A percentile compares a stretch with the other conserved stretches of the same genome.
Evolutionary conservation across 2,329 filamentous ascomycete genomes (phyloP).

Genomic region (Colletotrichum melonis): DNA sequence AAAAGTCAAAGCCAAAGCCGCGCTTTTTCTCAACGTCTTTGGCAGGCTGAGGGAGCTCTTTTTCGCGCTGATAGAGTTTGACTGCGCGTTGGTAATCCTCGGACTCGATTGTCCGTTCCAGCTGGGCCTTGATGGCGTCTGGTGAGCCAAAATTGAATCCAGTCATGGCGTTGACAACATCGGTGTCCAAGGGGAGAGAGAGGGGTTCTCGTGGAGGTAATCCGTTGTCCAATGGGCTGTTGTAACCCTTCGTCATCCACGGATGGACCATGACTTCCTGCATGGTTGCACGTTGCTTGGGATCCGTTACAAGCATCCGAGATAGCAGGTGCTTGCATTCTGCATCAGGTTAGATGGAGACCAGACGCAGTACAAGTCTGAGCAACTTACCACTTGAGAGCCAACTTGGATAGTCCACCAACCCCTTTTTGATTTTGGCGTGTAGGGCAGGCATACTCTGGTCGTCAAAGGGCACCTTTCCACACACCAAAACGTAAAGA

Average conservation of each 20-base stretch:
- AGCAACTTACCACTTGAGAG: conserved; percentile 80
- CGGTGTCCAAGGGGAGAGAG: conserved; percentile 83
- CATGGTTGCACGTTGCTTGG: conserved; percentile 85
- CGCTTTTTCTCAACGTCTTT: conserved; percentile 84
- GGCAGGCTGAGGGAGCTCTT: conserved; percentile 65
- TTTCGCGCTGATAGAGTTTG: conserved; percentile 76
- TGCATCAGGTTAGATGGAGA: conserved; percentile 56
- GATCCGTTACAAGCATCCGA: conserved; percentile 95
- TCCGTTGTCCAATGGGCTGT: conserved; percentile 87
- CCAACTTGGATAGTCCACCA: conserved; percentile 96
- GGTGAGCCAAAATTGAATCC: conserved; percentile 96
- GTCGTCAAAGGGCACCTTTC: conserved; percentile 98
- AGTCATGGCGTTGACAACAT: conserved; percentile 92
- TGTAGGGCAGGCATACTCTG: conserved; percentile 99
- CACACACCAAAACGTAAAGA: conserved; percentile 94
- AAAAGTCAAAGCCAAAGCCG: conserved; percentile 93
- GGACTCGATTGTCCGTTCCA: conserved; percentile 88
- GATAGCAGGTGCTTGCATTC: conserved; percentile 95
- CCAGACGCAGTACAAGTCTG: conserved; percentile 1
- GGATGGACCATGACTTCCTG: conserved; percentile 94
- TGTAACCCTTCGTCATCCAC: conserved; percentile 96
- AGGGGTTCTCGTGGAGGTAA: conserved; percentile 86
- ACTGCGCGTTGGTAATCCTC: conserved; percentile 93
- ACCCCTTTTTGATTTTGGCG: conserved; percentile 97
- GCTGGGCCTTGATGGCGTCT: conserved; percentile 83